These are phyloP conservation scores for Didymellaceae sp. DNA, from an alignment of 2,329 filamentous ascomycete genomes.

Conservation along the genomic window DNA sequence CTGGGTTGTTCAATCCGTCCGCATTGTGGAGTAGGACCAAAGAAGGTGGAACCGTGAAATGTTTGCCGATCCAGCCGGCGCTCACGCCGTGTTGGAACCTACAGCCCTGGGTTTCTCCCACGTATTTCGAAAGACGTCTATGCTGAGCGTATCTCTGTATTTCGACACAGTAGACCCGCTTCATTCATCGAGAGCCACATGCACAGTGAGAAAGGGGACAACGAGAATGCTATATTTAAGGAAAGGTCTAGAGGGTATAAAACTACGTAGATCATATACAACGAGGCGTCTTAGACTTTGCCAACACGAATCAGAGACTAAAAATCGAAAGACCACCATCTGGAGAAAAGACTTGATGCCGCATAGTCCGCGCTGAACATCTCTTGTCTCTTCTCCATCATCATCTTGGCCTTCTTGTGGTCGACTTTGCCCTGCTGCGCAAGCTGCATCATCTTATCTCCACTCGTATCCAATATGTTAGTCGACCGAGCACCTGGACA, in stretches of 20 bases:
- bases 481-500: constrained; percentile 68
- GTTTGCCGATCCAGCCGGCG: constrained; percentile 8
- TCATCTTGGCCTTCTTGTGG: constrained; percentile 30
- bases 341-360: constrained; percentile 8
- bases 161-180: too few relatives aligned
- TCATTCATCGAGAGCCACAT: background rate
- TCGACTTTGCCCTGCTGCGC: constrained; percentile 41
- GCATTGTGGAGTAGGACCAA: background rate
- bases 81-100: background rate
- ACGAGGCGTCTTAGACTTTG: background rate
- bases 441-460: constrained; percentile 43
- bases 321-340: constrained; percentile 9
- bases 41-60: background rate
- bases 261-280: constrained; percentile 2
- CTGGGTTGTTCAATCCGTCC: constrained; percentile 4
- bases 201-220: background rate
- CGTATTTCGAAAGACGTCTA: too few relatives aligned
- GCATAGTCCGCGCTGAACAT: constrained; percentile 27
- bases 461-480: constrained; percentile 53
- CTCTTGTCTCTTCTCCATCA: constrained; percentile 23
- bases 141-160: too few relatives aligned
- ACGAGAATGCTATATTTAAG: background rate
- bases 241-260: constrained; percentile 7
- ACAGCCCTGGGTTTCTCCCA: too few relatives aligned
- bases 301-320: background rate